Conservation (phyloP, 805 yeast genomes). For the Gaillardinia entomophila region DNA sequence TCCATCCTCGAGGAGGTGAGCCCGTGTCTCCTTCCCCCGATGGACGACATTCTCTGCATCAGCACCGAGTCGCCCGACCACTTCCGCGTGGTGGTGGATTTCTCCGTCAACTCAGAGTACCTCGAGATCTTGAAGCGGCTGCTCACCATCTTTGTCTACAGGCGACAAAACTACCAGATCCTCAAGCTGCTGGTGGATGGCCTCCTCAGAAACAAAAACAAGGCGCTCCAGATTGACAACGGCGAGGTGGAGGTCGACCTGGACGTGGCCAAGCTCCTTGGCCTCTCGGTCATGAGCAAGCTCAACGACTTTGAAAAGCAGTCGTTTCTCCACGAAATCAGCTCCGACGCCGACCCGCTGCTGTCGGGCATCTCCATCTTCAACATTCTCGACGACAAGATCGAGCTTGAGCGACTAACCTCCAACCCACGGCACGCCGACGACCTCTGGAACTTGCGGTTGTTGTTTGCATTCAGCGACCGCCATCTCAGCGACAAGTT, state of each 20-base stretch:
- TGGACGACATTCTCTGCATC: conserved; percentile 44
- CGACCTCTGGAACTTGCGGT: conserved; percentile 58
- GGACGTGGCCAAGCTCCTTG: conserved; percentile 18
- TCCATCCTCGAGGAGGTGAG: conserved; percentile 28
- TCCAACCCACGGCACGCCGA: conserved; percentile 37
- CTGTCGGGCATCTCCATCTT: conserved; percentile 35
- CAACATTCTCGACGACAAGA: conserved; percentile 46
- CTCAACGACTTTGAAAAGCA: conserved; percentile 24
- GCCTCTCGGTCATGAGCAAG: conserved; percentile 16
- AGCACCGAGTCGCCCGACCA: conserved; percentile 43
- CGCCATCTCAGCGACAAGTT: conserved; percentile 28
- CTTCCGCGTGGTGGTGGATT: conserved; percentile 47
- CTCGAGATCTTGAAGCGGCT: conserved; percentile 37
- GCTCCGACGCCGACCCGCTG: conserved; percentile 7
- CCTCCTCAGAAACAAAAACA: conserved; percentile 30
- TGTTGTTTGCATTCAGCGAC: conserved; percentile 59
- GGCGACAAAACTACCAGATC: conserved; percentile 36
- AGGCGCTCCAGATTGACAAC: conserved; percentile 18
- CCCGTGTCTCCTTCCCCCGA: conserved; percentile 68
- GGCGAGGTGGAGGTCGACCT: conserved; percentile 19
- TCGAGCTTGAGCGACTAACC: conserved; percentile 44
- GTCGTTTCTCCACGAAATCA: conserved; percentile 21
- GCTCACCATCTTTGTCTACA: conserved; percentile 48
- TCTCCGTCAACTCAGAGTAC: conserved; percentile 36
- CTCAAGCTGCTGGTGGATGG: conserved; percentile 26